Base-by-base conservation (phyloP, 2,329 filamentous ascomycete genomes). In the Xylariaceae sp. region DNA sequence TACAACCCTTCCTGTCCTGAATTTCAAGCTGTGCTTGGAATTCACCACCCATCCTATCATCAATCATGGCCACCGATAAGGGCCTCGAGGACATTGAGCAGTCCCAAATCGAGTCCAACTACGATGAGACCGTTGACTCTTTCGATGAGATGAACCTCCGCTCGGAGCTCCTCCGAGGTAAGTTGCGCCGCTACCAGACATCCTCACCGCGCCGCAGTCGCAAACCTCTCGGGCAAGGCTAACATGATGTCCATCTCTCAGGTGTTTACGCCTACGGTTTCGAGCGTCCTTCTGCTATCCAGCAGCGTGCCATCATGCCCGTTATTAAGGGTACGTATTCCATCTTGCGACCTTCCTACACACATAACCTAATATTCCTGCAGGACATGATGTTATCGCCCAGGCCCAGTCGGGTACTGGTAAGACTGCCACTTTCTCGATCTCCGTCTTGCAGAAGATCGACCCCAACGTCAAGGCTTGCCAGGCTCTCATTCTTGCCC, bases 181-280 rank as follows among this genome's bases (percentile, higher is more conserved):
- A 61, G 58, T 51, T 58, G 60, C 57, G 62, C 62, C 57, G 17
- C 55, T 61, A 50, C 51, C 56, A 62, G 23, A 30, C 23, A 54
- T 42, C 57, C 57, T 57, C 58, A 37, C 63, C 42, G 17, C 34
- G 15, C 17, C 49, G 45, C 53, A 48, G 58, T 60, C 60, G 61
- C 64, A 60, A 30, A 34, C 42, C n/a, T 6, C 44, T 42, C n/a
- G 17, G 49, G 48, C 34, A 10, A 51, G 49, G 37, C 63, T 64
- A 58, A 64, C 63, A 61, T 58, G 42, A 51, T 51, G 23, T 58
- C 39, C 42, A 62, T 53, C 58, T 48, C 73, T 48, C 73, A 88
- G 87, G 90, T 83, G 91, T 99, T 78, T 99, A 97, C 80, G 94
- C 94, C 77, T 99, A 99, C 79, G 94, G 94, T 89, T 99, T 99